These are phyloP conservation scores for Oenanthe sinensis DNA, from an alignment of 129 eudicot genomes.

Conservation along the genomic window DNA sequence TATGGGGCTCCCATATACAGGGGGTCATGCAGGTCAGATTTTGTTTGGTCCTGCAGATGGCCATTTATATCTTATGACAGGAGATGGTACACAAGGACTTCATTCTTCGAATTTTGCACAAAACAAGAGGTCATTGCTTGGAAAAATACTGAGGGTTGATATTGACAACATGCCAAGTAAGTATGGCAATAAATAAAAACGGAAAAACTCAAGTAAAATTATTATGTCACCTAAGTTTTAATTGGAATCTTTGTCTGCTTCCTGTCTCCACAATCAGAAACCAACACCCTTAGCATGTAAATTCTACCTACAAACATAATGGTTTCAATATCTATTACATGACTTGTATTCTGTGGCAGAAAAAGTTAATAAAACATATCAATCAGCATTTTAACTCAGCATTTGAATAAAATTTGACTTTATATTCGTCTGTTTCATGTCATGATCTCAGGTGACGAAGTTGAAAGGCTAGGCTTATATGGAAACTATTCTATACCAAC, in stretches of 20 bases:
- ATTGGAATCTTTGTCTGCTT: no score
- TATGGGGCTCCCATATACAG: constrained; percentile 1
- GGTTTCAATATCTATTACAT: neutral
- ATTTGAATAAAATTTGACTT: neutral
- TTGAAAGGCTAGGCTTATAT: constrained; percentile 1
- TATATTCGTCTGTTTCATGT: neutral
- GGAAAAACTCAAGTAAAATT: neutral
- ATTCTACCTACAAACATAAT: neutral
- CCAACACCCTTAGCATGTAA: neutral
- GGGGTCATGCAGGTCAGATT: constrained; percentile 6
- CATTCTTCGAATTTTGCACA: neutral
- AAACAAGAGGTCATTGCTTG: constrained; percentile 7
- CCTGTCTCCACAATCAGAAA: neutral
- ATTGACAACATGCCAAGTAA: constrained; percentile 8
- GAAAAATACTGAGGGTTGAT: constrained; percentile 7
- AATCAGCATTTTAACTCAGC: neutral
- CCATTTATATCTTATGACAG: neutral
- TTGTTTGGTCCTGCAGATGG: constrained; percentile 12
- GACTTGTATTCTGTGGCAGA: neutral
- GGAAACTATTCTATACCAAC: constrained; percentile 9
- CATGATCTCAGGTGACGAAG: neutral
- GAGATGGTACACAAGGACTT: neutral
- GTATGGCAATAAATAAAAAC: neutral
- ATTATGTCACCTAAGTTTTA: neutral
- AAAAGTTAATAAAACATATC: neutral